These are phyloP conservation scores for Eragrostis nindensis DNA, from an alignment of 176 grass and related monocot species.

Conservation along the genomic window DNA sequence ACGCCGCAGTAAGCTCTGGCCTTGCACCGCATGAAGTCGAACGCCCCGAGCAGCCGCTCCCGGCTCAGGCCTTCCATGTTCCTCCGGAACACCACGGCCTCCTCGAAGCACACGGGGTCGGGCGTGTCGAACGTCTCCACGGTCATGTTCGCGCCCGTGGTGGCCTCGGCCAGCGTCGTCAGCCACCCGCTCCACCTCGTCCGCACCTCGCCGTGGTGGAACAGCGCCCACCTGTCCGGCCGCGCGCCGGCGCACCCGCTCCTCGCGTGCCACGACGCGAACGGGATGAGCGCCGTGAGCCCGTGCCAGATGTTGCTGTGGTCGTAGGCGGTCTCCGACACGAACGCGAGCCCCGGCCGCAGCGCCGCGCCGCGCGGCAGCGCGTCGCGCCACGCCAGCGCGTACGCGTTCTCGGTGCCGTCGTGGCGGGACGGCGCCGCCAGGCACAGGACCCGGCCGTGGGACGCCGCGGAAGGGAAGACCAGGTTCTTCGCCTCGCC, in stretches of 20 bases:
- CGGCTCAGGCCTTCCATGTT: conserved; percentile 40
- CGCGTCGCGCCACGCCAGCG: conserved; percentile 61
- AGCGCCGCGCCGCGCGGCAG: conserved; percentile 49
- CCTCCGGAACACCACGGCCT: conserved; percentile 66
- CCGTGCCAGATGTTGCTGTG: conserved; percentile 78
- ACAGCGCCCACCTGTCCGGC: conserved; percentile 61
- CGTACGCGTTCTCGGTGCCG: conserved; percentile 66
- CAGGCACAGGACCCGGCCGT: conserved; percentile 65
- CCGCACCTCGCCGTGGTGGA: conserved; percentile 59
- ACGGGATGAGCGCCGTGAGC: conserved; percentile 52
- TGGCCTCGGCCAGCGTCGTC: conserved; percentile 11
- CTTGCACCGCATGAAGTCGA: conserved; percentile 64
- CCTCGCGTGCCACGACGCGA: conserved; percentile 55
- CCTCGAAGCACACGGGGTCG: conserved; percentile 62
- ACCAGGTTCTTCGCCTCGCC: conserved; percentile 55
- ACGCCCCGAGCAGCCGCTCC: conserved; percentile 39
- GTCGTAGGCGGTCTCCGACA: conserved; percentile 76
- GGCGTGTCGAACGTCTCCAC: conserved; percentile 40
- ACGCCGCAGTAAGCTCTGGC: conserved; percentile 55
- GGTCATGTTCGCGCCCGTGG: background rate
- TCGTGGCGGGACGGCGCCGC: conserved; percentile 26
- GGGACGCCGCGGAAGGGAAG: conserved; percentile 61
- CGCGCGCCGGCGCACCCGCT: conserved; percentile 17
- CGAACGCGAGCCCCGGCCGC: conserved; percentile 48
- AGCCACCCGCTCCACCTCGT: conserved; percentile 53